Percentiles rank a stretch among this genome's conserved stretches.
These are phyloP conservation scores for Exidia glandulosa DNA, from an alignment of 768 basidiomycete species.

Conservation along the genomic window DNA sequence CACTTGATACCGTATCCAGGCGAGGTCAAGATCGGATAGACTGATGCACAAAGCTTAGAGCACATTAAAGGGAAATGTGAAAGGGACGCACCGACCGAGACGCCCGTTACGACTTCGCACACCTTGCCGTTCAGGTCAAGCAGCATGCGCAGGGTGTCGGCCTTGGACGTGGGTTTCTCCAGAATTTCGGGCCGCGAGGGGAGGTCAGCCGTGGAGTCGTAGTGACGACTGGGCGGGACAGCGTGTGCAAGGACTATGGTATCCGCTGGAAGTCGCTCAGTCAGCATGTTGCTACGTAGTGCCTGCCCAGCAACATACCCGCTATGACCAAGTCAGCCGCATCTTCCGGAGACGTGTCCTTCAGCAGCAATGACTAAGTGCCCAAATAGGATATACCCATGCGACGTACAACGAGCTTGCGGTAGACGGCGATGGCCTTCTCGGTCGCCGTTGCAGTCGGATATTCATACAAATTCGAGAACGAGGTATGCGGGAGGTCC, in stretches of 20 bases:
- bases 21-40: slow-evolving; percentile 61
- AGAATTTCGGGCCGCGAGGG: slow-evolving; percentile 63
- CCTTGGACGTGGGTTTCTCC: slow-evolving; percentile 76
- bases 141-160: slow-evolving; percentile 80
- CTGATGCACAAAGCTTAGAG: slow-evolving; percentile 23
- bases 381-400: neutral
- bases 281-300: neutral
- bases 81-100: slow-evolving; percentile 55
- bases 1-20: slow-evolving; percentile 70
- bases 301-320: slow-evolving; percentile 28
- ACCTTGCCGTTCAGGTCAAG: slow-evolving; percentile 74
- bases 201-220: slow-evolving; percentile 42
- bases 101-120: slow-evolving; percentile 90
- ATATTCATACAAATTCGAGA: slow-evolving; percentile 62
- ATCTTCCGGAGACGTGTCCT: slow-evolving; percentile 50
- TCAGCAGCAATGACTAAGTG: neutral
- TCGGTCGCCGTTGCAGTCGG: slow-evolving; percentile 65
- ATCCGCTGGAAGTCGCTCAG: slow-evolving; percentile 55
- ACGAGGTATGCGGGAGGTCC: slow-evolving; percentile 53
- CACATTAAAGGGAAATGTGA: neutral
- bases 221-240: slow-evolving; percentile 28
- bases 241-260: slow-evolving; percentile 86
- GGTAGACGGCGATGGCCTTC: slow-evolving; percentile 82
- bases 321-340: slow-evolving; percentile 72
- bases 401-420: slow-evolving; percentile 54